Evolutionary conservation across 108 stramenopile species (phyloP), one percentile per base, ranked within the genome.

Genomic region (Nitzschia sp.): DNA sequence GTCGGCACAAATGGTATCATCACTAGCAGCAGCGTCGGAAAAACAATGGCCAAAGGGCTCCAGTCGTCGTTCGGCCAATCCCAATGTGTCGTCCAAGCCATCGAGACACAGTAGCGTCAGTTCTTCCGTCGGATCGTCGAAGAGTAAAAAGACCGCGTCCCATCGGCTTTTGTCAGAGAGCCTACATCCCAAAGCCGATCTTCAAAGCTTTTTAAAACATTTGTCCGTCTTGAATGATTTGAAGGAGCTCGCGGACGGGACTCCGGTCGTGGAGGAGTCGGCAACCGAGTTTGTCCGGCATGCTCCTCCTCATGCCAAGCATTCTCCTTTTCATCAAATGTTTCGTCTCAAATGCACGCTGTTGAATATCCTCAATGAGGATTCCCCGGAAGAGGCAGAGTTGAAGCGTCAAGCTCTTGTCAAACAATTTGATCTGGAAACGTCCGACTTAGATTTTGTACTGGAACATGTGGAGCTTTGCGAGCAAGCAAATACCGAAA

Each of bases 121-220:
- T n/a, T n/a, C n/a, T n/a, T n/a, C n/a, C n/a, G n/a, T n/a, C n/a
- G n/a, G n/a, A n/a, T n/a, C n/a, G n/a, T n/a, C n/a, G n/a, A n/a
- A n/a, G n/a, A n/a, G n/a, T n/a, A n/a, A n/a, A 50, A 22, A n/a
- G 19, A 50, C 21, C 19, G 8, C 48, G 13, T 41, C 38, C 38
- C 13, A 41, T 41, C 38, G 13, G 13, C 6, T 6, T 41, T 41
- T 13, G 38, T 41, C 38, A 6, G 21, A n/a, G 8, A 50, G 48
- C 21, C 48, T 50, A n/a, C 56, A 34, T 31, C 29, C 56, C 56
- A 58, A 33, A 21, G 26, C 56, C 30, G 56, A 58, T 58, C 56
- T 58, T 17, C 29, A 58, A 16, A 21, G 56, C 17, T 58, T 58
- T 31, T 58, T 58, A 31, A 15, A 16, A 13, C 56, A 58, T 58